A percentile compares a stretch with the other conserved stretches of the same genome.
phyloP scores from a whole-genome alignment of 176 grass and related monocot species.

The Oryza brachyantha region DNA sequence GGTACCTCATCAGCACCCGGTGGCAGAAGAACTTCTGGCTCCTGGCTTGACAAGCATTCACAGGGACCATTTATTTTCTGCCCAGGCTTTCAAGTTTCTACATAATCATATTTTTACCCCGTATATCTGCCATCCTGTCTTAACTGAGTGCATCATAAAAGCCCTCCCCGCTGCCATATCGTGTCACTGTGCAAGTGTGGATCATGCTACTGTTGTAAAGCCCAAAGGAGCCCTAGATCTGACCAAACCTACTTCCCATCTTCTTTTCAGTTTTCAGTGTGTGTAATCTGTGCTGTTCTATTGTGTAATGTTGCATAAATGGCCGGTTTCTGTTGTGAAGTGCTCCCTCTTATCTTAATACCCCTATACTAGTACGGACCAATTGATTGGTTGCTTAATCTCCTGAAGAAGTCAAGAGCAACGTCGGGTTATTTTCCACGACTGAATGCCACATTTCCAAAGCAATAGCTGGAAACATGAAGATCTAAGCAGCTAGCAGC shows the following conservation, averaged over 20 bases:
- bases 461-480: background rate
- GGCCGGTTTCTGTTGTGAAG: background rate
- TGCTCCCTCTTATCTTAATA: background rate
- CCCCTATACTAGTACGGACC: background rate
- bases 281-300: constrained; percentile 10
- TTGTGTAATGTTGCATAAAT: constrained; percentile 25
- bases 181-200: constrained; percentile 17
- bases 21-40: constrained; percentile 99
- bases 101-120: constrained; percentile 30
- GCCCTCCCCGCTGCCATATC: background rate
- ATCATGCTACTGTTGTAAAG: constrained; percentile 41
- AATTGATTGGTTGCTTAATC: background rate
- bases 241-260: constrained; percentile 24
- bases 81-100: background rate
- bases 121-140: constrained; percentile 14
- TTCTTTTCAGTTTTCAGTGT: background rate
- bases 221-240: constrained; percentile 33
- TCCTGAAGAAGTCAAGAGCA: background rate
- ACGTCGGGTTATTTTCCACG: background rate
- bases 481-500: background rate
- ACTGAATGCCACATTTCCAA: background rate
- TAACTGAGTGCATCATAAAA: constrained; percentile 2
- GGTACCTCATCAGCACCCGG: constrained; percentile 80
- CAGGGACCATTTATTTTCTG: background rate
- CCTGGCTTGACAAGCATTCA: constrained; percentile 45